These are phyloP conservation scores for Backusella tarrabulga DNA, from an alignment of 192 early-diverging fungal species.

Conservation along the genomic window DNA sequence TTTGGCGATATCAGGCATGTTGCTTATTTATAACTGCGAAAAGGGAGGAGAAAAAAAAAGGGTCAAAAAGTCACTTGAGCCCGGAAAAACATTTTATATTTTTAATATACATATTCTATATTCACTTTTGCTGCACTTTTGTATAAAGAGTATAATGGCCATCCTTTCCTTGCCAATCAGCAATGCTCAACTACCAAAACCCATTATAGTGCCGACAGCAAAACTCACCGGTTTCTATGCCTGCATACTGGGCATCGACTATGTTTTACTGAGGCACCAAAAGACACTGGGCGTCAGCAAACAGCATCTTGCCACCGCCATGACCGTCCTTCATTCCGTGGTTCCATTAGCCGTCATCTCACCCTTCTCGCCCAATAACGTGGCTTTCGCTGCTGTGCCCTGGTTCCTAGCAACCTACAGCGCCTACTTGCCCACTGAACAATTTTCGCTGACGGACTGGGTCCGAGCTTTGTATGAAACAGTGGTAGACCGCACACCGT, in stretches of 20 bases:
- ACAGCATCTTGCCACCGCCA: background rate
- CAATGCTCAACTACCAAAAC: background rate
- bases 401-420: conserved; percentile 7
- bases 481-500: background rate
- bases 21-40: background rate
- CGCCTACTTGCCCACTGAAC: background rate
- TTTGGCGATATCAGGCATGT: background rate
- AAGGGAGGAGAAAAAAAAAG: background rate
- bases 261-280: background rate
- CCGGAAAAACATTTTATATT: background rate
- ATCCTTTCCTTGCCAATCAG: background rate
- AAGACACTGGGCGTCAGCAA: background rate
- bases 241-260: background rate
- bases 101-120: too few relatives aligned
- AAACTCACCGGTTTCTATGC: conserved; percentile 9
- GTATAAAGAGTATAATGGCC: background rate
- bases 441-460: background rate
- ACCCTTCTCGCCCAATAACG: conserved; percentile 1
- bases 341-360: background rate
- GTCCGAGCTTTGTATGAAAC: background rate
- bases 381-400: background rate
- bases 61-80: background rate
- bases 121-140: background rate
- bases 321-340: background rate
- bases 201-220: background rate